A percentile compares a stretch with the other conserved stretches of the same genome.
Evolutionary conservation across 2,329 filamentous ascomycete genomes (phyloP).

Genomic region (Volutella citrinella): DNA sequence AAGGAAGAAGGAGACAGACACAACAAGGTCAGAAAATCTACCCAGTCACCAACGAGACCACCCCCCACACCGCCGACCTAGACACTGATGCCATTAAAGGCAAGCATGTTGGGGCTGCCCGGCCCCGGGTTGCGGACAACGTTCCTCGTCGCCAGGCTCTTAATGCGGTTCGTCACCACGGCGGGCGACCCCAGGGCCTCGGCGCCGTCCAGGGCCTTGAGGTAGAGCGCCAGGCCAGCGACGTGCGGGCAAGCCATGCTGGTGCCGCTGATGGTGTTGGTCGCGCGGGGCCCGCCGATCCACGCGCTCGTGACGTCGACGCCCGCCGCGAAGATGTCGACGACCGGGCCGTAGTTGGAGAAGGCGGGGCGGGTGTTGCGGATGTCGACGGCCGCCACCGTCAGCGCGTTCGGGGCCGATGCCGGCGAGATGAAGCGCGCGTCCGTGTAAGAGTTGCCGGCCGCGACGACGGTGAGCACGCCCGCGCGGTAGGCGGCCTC

Average conservation of each 20-base stretch:
- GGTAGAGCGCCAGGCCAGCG: conserved; percentile 56
- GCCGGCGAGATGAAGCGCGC: conserved; percentile 44
- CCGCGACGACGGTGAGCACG: conserved; percentile 52
- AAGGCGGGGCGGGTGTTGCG: conserved; percentile 38
- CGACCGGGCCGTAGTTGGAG: conserved; percentile 46
- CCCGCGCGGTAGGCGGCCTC: conserved; percentile 42
- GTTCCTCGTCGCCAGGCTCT: conserved; percentile 38
- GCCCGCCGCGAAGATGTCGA: conserved; percentile 54
- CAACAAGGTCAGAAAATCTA: too few relatives aligned
- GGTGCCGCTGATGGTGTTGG: conserved; percentile 52
- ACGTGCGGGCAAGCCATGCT: conserved; percentile 63
- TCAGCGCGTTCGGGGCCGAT: conserved; percentile 45
- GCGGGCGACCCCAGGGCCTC: conserved; percentile 37
- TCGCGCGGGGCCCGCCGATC: conserved; percentile 39
- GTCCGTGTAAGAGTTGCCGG: conserved; percentile 48
- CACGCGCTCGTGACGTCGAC: conserved; percentile 44
- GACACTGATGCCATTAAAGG: conserved; percentile 46
- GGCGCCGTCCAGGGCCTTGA: conserved; percentile 26
- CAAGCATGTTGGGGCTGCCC: conserved; percentile 43
- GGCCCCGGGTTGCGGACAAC: conserved; percentile 31
- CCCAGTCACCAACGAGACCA: too few relatives aligned
- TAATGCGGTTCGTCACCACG: conserved; percentile 39
- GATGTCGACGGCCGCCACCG: conserved; percentile 48
- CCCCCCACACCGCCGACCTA: too few relatives aligned
- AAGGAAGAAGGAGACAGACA: too few relatives aligned